Percentiles rank a stretch among this genome's conserved stretches.
These are phyloP conservation scores for Exophiala sp. DNA, from an alignment of 2,329 filamentous ascomycete genomes.

Conservation along the genomic window DNA sequence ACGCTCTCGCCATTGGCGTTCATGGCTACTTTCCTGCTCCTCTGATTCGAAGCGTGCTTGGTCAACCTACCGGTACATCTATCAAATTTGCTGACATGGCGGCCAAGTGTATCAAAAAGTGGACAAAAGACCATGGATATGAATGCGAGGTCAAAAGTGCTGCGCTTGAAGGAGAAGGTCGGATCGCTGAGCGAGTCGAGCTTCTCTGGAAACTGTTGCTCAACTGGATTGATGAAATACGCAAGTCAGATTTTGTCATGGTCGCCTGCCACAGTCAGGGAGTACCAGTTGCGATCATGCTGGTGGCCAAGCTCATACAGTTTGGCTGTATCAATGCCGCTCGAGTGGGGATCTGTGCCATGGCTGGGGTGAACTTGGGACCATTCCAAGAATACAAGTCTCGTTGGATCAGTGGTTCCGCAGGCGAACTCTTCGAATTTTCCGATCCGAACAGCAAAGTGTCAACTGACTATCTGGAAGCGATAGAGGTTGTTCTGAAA, in stretches of 20 bases:
- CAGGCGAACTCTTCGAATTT: slow-evolving; percentile 95
- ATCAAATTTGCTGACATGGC: slow-evolving; percentile 87
- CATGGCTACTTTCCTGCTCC: slow-evolving; percentile 91
- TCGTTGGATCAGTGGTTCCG: slow-evolving; percentile 81
- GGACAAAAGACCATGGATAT: slow-evolving; percentile 71
- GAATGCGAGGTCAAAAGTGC: slow-evolving; percentile 86
- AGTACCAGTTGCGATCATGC: slow-evolving; percentile 87
- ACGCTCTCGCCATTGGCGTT: slow-evolving; percentile 86
- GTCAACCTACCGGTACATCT: slow-evolving; percentile 92
- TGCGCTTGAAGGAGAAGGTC: slow-evolving; percentile 89
- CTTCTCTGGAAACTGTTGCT: slow-evolving; percentile 90
- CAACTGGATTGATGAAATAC: slow-evolving; percentile 91
- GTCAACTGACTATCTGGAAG: slow-evolving; percentile 73
- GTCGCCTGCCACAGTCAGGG: slow-evolving; percentile 95
- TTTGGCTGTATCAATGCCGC: slow-evolving; percentile 72
- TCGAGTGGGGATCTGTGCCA: slow-evolving; percentile 79
- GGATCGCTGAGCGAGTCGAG: slow-evolving; percentile 82
- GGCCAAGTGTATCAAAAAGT: slow-evolving; percentile 76
- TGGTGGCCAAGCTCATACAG: slow-evolving; percentile 87
- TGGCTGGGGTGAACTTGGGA: slow-evolving; percentile 88
- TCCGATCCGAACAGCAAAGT: slow-evolving; percentile 75
- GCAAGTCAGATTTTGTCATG: slow-evolving; percentile 81
- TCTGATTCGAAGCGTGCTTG: slow-evolving; percentile 82
- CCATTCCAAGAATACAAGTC: slow-evolving; percentile 92
- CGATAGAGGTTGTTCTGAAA: slow-evolving; percentile 69